Conservation (phyloP, 192 early-diverging fungal genomes). For the Phlyctochytrium bullatum region DNA sequence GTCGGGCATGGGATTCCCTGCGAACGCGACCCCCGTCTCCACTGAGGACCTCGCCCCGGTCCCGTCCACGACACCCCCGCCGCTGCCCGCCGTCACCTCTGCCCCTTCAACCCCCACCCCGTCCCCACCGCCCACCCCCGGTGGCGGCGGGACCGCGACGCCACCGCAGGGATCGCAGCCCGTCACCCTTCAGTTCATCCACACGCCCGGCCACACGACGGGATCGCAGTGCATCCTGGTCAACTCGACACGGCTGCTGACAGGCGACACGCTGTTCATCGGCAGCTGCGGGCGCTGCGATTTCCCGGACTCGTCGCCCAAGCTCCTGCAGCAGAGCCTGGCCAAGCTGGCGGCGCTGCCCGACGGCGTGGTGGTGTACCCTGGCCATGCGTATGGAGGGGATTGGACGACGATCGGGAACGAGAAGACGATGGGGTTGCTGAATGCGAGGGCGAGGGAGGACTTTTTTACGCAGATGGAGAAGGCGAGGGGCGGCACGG, state of each 20-base stretch:
- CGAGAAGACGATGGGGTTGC: constrained; percentile 40
- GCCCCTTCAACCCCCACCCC: background rate
- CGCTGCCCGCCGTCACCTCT: background rate
- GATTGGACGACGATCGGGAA: constrained; percentile 78
- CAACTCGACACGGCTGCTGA: constrained; percentile 70
- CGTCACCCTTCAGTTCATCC: constrained; percentile 71
- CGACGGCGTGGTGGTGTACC: constrained; percentile 69
- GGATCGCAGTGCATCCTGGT: constrained; percentile 83
- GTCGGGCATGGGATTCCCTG: too few relatives aligned
- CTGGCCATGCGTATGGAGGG: constrained; percentile 88
- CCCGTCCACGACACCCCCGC: too few relatives aligned
- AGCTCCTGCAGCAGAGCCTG: constrained; percentile 71
- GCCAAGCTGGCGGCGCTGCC: constrained; percentile 54
- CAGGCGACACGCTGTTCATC: constrained; percentile 86
- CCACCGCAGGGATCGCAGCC: too few relatives aligned
- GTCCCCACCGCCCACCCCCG: too few relatives aligned
- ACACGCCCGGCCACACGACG: constrained; percentile 91
- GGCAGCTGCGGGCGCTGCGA: constrained; percentile 77
- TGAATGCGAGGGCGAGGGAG: background rate
- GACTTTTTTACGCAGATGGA: background rate
- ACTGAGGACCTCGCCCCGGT: too few relatives aligned
- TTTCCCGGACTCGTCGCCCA: constrained; percentile 69
- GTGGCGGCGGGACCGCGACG: too few relatives aligned
- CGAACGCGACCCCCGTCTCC: background rate
- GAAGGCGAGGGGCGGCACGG: too few relatives aligned